Conservation (phyloP, 73 alveolate genomes). For the Symbiodinium natans region DNA sequence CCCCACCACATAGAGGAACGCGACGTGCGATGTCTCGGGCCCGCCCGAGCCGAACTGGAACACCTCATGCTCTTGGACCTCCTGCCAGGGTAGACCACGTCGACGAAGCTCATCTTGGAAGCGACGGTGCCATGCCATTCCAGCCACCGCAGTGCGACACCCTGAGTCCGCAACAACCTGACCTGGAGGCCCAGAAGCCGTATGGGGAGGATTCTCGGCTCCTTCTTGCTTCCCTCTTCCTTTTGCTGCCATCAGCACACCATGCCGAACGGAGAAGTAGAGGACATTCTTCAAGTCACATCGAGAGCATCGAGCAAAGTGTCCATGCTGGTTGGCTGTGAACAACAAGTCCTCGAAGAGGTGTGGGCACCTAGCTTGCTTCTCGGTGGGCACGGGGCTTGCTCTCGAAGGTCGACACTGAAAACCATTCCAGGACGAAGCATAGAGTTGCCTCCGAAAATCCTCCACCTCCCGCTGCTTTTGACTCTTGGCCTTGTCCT, state of each 20-base stretch:
- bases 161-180: constrained; percentile 43
- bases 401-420: background rate
- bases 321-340: background rate
- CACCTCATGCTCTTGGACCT: background rate
- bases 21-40: background rate
- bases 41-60: constrained; percentile 66
- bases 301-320: background rate
- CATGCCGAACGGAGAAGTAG: constrained; percentile 17
- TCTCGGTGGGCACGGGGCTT: background rate
- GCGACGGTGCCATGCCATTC: background rate
- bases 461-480: background rate
- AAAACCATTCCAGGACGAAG: background rate
- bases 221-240: background rate
- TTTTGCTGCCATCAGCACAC: background rate
- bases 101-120: background rate
- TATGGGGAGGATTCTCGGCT: background rate
- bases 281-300: constrained; percentile 43
- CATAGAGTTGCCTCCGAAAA: background rate
- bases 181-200: background rate
- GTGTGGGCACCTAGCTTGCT: background rate
- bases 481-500: background rate
- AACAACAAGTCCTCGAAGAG: background rate
- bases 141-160: constrained; percentile 45
- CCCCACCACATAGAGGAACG: background rate
- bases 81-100: background rate